These are phyloP conservation scores for Pythium graminicola DNA, from an alignment of 352 stramenopile species.

Conservation along the genomic window DNA sequence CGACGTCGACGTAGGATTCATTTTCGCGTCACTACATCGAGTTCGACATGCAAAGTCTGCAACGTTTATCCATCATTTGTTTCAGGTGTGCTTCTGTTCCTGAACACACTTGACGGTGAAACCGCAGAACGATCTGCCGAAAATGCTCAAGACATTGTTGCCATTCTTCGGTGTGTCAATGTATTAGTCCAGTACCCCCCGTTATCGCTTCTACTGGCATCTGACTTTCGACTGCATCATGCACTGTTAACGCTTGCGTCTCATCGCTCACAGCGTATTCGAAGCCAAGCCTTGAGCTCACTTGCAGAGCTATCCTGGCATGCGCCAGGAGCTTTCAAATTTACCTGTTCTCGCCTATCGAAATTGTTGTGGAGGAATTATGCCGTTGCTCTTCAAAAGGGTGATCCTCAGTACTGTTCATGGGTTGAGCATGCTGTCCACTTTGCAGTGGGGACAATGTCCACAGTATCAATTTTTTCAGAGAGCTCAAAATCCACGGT, in stretches of 20 bases:
- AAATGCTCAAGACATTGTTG: not conserved
- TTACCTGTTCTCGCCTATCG: slow-evolving; percentile 13
- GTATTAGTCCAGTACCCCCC: not conserved
- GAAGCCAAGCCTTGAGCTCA: slow-evolving; percentile 7
- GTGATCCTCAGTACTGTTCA: slow-evolving; percentile 4
- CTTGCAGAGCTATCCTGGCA: slow-evolving; percentile 19
- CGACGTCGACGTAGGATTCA: not conserved
- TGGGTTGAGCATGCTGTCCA: slow-evolving; percentile 15
- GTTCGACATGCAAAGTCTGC: slow-evolving; percentile 4
- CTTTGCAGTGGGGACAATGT: not conserved
- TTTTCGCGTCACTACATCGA: not conserved
- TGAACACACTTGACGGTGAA: not conserved
- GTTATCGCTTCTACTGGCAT: slow-evolving; percentile 1
- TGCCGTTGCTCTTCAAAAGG: not conserved
- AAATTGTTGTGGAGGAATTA: slow-evolving; percentile 19
- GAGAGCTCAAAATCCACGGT: not conserved
- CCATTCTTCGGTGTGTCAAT: slow-evolving; percentile 1
- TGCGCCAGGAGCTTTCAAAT: slow-evolving; percentile 6
- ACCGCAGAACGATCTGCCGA: not conserved
- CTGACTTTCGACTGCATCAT: slow-evolving; percentile 16
- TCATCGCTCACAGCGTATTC: slow-evolving; percentile 5
- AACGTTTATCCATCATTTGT: slow-evolving; percentile 16
- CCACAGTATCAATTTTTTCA: not conserved
- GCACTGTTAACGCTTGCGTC: slow-evolving; percentile 10
- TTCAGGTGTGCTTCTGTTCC: slow-evolving; percentile 6